Evolutionary conservation across 345 rosid species (phyloP).

Genomic region (Citrus mangshanensis): DNA sequence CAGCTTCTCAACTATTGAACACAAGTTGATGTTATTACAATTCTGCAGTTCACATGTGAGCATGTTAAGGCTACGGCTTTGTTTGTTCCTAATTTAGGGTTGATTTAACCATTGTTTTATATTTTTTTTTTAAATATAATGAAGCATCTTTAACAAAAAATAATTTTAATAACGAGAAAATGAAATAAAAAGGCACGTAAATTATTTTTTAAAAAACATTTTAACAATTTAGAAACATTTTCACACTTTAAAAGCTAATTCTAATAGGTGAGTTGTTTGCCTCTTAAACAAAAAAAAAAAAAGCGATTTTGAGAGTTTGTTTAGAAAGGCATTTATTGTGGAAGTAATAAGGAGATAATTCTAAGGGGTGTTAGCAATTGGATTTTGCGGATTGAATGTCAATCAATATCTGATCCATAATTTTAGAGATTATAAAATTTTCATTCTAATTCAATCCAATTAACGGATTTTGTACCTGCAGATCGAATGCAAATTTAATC

Average conservation of each 20-base stretch:
- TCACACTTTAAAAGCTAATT: not conserved
- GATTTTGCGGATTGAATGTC: too few species aligned
- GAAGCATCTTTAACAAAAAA: too few species aligned
- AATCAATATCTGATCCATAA: rapidly evolving
- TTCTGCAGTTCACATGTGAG: too few species aligned
- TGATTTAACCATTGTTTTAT: not conserved
- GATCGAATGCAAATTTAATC: too few species aligned
- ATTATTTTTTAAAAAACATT: not conserved
- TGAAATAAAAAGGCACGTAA: not conserved
- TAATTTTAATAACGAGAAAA: not conserved
- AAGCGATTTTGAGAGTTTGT: not conserved
- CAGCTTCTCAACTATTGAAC: not conserved
- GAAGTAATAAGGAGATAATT: not conserved
- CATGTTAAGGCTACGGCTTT: not conserved
- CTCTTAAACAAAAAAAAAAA: not conserved
- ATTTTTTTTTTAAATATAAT: too few species aligned
- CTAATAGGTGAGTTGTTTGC: not conserved
- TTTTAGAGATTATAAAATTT: too few species aligned
- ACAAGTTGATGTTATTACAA: too few species aligned
- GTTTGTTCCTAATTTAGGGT: not conserved
- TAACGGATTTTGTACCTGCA: rapidly evolving
- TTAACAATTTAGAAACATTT: not conserved
- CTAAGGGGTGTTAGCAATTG: too few species aligned
- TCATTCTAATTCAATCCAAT: too few species aligned
- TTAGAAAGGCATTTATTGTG: not conserved